Conservation (phyloP, 2,329 filamentous ascomycete species). For the Geosmithia putterillii region DNA sequence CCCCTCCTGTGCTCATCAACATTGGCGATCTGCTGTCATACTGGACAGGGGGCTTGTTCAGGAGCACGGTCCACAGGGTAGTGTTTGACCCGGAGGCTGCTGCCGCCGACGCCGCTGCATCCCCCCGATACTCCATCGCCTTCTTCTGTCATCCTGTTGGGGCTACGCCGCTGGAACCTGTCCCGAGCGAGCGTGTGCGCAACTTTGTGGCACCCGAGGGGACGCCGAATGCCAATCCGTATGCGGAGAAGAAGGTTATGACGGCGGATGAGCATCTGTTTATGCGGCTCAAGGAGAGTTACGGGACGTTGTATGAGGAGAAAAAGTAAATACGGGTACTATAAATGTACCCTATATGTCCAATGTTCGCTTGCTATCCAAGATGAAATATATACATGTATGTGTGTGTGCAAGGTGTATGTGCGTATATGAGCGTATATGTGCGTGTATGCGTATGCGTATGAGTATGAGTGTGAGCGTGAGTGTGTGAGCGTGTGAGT, state of each 20-base stretch:
- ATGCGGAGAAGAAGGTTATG: conserved; percentile 40
- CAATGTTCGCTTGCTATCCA: too few species aligned
- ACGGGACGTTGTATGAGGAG: conserved; percentile 40
- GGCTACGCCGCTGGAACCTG: conserved; percentile 36
- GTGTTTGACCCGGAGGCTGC: conserved; percentile 42
- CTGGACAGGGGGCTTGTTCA: conserved; percentile 82
- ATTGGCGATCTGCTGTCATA: conserved; percentile 61
- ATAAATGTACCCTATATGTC: too few species aligned
- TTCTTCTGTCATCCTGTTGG: conserved; percentile 57
- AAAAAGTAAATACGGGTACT: conserved; percentile 8
- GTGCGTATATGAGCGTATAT: too few species aligned
- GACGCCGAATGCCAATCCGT: conserved; percentile 26
- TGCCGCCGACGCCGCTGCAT: conserved; percentile 25
- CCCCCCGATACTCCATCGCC: conserved; percentile 50
- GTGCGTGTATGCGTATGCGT: too few species aligned
- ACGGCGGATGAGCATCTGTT: conserved; percentile 53
- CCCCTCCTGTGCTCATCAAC: conserved; percentile 71
- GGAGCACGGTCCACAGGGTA: conserved; percentile 81
- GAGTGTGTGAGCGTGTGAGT: too few species aligned
- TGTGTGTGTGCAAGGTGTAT: too few species aligned
- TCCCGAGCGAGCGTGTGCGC: conserved; percentile 47
- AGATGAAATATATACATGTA: too few species aligned
- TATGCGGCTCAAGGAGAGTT: conserved; percentile 47
- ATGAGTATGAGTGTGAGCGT: too few species aligned
- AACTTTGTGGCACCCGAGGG: conserved; percentile 21